Percentiles rank a stretch among this genome's conserved stretches.
These are phyloP conservation scores for Penicillium crustosum DNA, from an alignment of 2,329 filamentous ascomycete genomes.

Conservation along the genomic window DNA sequence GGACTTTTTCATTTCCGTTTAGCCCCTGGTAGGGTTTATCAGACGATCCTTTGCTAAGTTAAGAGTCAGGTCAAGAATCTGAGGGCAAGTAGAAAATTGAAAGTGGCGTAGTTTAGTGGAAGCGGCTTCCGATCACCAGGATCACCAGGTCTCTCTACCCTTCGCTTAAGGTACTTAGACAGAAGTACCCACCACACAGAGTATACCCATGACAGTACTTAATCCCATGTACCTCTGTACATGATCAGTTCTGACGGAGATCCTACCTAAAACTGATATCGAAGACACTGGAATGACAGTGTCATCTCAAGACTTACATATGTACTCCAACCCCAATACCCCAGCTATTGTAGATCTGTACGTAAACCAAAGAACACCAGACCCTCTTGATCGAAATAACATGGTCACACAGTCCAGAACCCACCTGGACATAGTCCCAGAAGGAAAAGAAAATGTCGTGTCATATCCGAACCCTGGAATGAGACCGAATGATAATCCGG, in stretches of 20 bases:
- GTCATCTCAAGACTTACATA: background rate
- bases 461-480: background rate
- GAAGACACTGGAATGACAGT: background rate
- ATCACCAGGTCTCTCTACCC: background rate
- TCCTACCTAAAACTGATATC: background rate
- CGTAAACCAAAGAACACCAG: background rate
- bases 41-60: background rate
- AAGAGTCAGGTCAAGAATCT: background rate
- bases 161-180: background rate
- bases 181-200: background rate
- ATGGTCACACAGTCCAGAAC: background rate
- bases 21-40: background rate
- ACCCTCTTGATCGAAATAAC: background rate
- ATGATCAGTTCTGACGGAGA: background rate
- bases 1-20: background rate
- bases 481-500: background rate
- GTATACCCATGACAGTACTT: background rate
- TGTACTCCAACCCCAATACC: background rate
- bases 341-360: background rate
- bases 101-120: background rate
- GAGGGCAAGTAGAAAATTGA: background rate
- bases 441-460: background rate
- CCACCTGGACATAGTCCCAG: background rate
- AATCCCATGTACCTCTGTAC: background rate
- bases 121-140: background rate